A percentile compares a stretch with the other conserved stretches of the same genome.
Conservation (phyloP, 768 basidiomycete species). For the Phylloporus arenicola region DNA sequence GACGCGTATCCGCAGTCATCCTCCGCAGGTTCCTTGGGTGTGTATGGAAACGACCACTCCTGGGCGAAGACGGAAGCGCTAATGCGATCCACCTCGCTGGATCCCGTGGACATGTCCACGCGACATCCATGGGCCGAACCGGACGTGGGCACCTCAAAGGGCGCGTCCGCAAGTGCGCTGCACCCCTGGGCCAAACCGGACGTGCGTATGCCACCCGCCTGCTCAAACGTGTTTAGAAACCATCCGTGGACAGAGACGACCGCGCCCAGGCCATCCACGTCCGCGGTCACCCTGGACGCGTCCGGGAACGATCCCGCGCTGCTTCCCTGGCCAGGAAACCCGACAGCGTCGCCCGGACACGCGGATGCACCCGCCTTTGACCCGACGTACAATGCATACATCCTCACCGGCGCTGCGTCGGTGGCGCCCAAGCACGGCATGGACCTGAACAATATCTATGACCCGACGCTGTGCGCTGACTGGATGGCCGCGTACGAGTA, state of each 20-base stretch:
- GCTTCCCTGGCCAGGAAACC: background rate
- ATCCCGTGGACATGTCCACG: no score
- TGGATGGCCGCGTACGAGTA: constrained; percentile 12
- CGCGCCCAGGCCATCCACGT: background rate
- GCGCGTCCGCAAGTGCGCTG: no score
- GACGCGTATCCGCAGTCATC: no score
- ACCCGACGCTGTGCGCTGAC: background rate
- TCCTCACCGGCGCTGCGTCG: background rate
- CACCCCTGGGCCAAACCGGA: no score
- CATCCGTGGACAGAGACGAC: background rate
- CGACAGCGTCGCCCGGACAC: background rate
- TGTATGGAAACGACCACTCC: no score
- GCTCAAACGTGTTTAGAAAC: background rate
- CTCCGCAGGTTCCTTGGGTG: no score
- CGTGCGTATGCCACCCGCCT: no score
- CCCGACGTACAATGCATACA: background rate
- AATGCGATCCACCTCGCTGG: no score
- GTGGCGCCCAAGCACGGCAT: background rate
- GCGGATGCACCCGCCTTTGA: background rate
- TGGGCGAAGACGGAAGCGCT: no score
- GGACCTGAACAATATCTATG: background rate
- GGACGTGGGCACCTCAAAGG: no score
- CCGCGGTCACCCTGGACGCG: background rate
- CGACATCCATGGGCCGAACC: no score
- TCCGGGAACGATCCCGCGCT: background rate